Evolutionary conservation across 441 rosid species (phyloP).

Genomic region (California macrophylla): DNA sequence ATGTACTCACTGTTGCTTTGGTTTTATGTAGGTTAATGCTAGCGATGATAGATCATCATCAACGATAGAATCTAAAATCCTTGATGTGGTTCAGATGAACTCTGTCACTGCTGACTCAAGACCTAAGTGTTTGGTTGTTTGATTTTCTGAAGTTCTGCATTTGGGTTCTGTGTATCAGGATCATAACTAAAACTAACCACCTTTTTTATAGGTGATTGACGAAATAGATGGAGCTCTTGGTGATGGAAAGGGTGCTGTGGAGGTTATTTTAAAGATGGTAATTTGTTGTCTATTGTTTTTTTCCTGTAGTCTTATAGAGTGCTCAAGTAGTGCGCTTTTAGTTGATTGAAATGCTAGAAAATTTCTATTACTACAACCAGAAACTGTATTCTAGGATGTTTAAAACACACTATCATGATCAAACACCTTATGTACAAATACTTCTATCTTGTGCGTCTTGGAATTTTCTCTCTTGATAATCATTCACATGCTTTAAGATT

Average conservation of each 20-base stretch:
- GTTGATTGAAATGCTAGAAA: neutral
- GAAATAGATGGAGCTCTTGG: conserved; percentile 99
- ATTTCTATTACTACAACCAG: neutral
- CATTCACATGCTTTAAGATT: neutral
- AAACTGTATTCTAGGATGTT: neutral
- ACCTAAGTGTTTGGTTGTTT: conserved; percentile 89
- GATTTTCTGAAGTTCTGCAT: conserved; percentile 11
- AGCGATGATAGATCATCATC: conserved; percentile 91
- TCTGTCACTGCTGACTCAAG: conserved; percentile 82
- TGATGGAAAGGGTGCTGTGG: conserved; percentile 97
- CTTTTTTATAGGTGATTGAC: conserved; percentile 68
- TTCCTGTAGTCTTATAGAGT: conserved; percentile 15
- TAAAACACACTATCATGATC: neutral
- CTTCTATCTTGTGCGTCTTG: neutral
- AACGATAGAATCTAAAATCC: conserved; percentile 80
- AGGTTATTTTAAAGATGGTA: conserved; percentile 91
- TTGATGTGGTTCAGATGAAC: conserved; percentile 94
- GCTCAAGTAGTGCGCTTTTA: neutral
- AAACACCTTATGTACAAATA: neutral
- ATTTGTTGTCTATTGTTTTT: conserved; percentile 14
- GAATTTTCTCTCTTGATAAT: neutral
- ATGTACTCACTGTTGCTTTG: conserved; percentile 16
- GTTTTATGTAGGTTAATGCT: conserved; percentile 66
- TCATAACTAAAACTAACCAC: conserved; percentile 20
- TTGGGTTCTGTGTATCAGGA: conserved; percentile 8